phyloP scores from a whole-genome alignment of 495 filamentous ascomycete genomes.

The Hypomontagnella submonticulosa region DNA sequence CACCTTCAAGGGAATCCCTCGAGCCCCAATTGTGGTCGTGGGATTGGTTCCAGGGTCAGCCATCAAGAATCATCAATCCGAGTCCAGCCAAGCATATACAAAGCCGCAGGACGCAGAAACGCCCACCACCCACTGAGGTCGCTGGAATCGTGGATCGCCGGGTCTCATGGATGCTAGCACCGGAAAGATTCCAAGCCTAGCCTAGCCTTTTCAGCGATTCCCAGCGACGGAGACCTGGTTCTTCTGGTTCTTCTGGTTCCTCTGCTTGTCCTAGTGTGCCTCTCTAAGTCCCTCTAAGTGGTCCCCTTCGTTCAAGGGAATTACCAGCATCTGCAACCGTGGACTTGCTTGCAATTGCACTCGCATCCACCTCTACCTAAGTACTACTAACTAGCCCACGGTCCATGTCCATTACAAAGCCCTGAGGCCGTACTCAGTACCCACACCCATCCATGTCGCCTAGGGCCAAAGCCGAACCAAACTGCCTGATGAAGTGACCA shows the following conservation, averaged over 20 bases:
- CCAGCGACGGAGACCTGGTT: neutral
- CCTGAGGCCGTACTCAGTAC: slow-evolving; percentile 37
- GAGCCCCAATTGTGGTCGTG: slow-evolving; percentile 40
- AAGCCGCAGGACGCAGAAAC: slow-evolving; percentile 19
- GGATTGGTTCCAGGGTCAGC: slow-evolving; percentile 39
- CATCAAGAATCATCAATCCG: slow-evolving; percentile 38
- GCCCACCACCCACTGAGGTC: slow-evolving; percentile 30
- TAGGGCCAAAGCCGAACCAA: slow-evolving; percentile 43
- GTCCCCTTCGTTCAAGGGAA: slow-evolving; percentile 35
- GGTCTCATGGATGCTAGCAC: slow-evolving; percentile 42
- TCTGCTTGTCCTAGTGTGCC: neutral
- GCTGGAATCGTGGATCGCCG: slow-evolving; percentile 42
- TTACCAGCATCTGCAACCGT: slow-evolving; percentile 35
- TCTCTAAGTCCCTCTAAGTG: slow-evolving; percentile 21
- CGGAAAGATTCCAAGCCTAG: slow-evolving; percentile 42
- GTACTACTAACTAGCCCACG: too few relatives aligned
- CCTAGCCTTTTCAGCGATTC: slow-evolving; percentile 13
- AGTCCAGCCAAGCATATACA: slow-evolving; percentile 28
- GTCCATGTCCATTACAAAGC: slow-evolving; percentile 35
- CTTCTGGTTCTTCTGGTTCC: neutral
- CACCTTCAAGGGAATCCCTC: slow-evolving; percentile 36
- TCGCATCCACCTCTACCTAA: slow-evolving; percentile 19
- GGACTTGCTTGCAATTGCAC: slow-evolving; percentile 15
- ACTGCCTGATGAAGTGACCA: slow-evolving; percentile 44
- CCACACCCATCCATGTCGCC: slow-evolving; percentile 46